These are phyloP conservation scores for Trypanosoma mega DNA, from an alignment of 208 protist species.

Conservation along the genomic window DNA sequence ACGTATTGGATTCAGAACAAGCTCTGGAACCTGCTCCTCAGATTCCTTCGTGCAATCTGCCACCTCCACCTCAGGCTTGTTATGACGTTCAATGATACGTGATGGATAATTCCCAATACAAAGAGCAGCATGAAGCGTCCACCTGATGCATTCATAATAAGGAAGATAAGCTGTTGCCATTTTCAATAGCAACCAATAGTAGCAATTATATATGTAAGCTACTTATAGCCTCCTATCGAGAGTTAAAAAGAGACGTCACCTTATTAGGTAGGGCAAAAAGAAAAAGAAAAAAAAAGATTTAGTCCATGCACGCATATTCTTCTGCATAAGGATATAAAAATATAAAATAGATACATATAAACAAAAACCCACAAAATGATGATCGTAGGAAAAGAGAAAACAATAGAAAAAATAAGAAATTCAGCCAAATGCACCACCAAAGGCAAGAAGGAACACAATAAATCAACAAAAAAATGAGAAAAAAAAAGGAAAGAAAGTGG, in stretches of 20 bases:
- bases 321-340: neutral
- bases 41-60: constrained; percentile 1
- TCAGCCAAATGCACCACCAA: neutral
- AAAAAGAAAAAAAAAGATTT: constrained; percentile 17
- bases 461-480: neutral
- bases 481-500: too few relatives aligned
- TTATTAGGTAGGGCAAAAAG: constrained; percentile 8
- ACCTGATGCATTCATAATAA: constrained; percentile 93
- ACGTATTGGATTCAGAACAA: constrained; percentile 86
- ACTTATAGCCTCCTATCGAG: too few relatives aligned
- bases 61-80: constrained; percentile 98
- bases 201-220: too few relatives aligned
- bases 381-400: constrained; percentile 6
- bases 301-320: constrained; percentile 8
- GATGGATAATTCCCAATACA: constrained; percentile 96
- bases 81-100: constrained; percentile 97
- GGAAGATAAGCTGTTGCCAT: constrained; percentile 50
- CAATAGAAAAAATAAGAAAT: constrained; percentile 10
- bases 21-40: constrained; percentile 37
- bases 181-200: too few relatives aligned
- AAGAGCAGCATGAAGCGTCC: constrained; percentile 94
- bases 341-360: neutral
- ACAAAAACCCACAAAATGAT: too few relatives aligned
- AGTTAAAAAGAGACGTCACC: neutral
- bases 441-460: neutral